Conservation (phyloP, 371 early-diverging fungal genomes). For the Mucor circinelloides region DNA sequence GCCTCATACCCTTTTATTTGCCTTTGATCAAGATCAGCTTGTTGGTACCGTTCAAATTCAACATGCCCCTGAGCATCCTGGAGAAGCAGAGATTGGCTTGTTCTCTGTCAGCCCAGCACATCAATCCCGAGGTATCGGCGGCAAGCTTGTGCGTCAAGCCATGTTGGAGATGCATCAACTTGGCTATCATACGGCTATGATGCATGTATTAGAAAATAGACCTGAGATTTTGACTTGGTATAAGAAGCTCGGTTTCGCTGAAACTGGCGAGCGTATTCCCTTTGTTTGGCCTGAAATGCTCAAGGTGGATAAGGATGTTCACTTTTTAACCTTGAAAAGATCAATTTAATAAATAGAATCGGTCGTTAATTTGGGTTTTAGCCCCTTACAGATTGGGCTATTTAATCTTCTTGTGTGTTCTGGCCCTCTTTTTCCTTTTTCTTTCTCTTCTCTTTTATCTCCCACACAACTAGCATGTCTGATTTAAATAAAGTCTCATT, state of each 20-base stretch:
- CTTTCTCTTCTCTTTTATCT: background rate
- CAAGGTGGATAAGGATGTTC: constrained; percentile 18
- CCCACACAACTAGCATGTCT: background rate
- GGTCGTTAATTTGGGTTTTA: background rate
- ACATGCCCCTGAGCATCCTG: constrained; percentile 5
- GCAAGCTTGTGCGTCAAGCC: constrained; percentile 50
- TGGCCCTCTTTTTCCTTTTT: constrained; percentile 2
- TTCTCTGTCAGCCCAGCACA: constrained; percentile 53
- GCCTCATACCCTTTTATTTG: constrained; percentile 35
- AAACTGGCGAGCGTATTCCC: constrained; percentile 51
- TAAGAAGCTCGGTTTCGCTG: constrained; percentile 50
- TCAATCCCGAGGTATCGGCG: constrained; percentile 60
- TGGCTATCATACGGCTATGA: constrained; percentile 37
- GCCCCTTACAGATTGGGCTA: constrained; percentile 5
- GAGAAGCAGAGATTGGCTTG: constrained; percentile 46
- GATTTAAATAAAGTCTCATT: constrained; percentile 4
- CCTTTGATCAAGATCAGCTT: constrained; percentile 28
- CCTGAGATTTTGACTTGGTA: constrained; percentile 58
- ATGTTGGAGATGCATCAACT: constrained; percentile 37
- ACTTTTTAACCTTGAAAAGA: constrained; percentile 39
- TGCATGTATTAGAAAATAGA: constrained; percentile 56
- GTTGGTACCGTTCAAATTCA: constrained; percentile 49
- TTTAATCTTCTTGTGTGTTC: background rate
- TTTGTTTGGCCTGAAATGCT: constrained; percentile 45
- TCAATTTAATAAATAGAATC: background rate